Percentiles rank a stretch among this genome's conserved stretches.
phyloP scores from a whole-genome alignment of 257 asterid species.

The Plectranthus barbatus region DNA sequence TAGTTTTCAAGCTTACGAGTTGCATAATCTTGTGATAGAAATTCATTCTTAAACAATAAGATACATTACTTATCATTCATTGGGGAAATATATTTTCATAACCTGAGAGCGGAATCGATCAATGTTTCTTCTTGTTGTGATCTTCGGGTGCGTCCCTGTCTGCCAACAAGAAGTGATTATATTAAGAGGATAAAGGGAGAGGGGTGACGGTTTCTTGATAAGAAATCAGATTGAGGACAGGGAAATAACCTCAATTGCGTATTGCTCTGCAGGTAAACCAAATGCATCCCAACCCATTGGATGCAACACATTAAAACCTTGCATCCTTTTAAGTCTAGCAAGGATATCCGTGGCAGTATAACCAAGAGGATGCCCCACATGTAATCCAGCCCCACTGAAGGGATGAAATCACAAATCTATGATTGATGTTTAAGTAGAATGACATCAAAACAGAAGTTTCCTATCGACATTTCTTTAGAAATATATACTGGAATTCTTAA shows the following conservation, averaged over 20 bases:
- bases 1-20: background rate
- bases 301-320: conserved; percentile 91
- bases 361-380: conserved; percentile 99
- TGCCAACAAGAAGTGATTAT: conserved; percentile 27
- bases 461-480: background rate
- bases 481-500: background rate
- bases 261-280: conserved; percentile 98
- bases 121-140: conserved; percentile 72
- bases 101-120: conserved; percentile 86
- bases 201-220: background rate
- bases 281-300: conserved; percentile 99
- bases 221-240: background rate
- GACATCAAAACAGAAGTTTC: background rate
- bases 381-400: conserved; percentile 96
- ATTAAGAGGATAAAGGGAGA: background rate
- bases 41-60: background rate
- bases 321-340: conserved; percentile 93
- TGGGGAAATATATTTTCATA: background rate
- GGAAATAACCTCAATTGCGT: conserved; percentile 73
- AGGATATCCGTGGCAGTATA: conserved; percentile 97
- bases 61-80: background rate
- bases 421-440: conserved; percentile 11
- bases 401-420: conserved; percentile 16
- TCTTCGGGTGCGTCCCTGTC: conserved; percentile 95
- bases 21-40: conserved; percentile 10